Evolutionary conservation across 2,329 filamentous ascomycete genomes (phyloP).

Genomic region (Calonectria fujianensis): DNA sequence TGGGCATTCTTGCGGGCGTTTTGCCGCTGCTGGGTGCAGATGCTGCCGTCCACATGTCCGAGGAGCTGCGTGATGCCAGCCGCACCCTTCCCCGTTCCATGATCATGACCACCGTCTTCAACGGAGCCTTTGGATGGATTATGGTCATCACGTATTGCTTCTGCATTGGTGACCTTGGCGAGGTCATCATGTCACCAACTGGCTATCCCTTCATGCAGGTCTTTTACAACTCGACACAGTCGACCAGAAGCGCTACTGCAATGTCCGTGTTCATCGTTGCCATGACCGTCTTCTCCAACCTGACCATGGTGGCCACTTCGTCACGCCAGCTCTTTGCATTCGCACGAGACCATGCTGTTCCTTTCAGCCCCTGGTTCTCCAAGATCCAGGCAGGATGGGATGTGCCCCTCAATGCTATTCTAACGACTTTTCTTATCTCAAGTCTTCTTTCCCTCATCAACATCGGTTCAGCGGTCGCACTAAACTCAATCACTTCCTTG

Average conservation of each 20-base stretch:
- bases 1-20: slow-evolving; percentile 48
- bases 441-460: slow-evolving; percentile 49
- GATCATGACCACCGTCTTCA: slow-evolving; percentile 49
- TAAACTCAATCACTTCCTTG: slow-evolving; percentile 49
- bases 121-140: slow-evolving; percentile 50
- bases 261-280: slow-evolving; percentile 47
- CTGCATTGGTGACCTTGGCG: slow-evolving; percentile 47
- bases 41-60: slow-evolving; percentile 51
- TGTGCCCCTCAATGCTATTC: slow-evolving; percentile 48
- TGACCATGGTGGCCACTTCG: slow-evolving; percentile 50
- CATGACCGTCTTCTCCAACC: slow-evolving; percentile 50
- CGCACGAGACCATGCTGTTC: slow-evolving; percentile 49
- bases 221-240: slow-evolving; percentile 49
- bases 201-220: slow-evolving; percentile 52
- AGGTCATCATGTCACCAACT: slow-evolving; percentile 46
- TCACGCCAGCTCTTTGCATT: slow-evolving; percentile 51
- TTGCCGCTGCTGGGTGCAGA: slow-evolving; percentile 48
- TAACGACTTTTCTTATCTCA: slow-evolving; percentile 47
- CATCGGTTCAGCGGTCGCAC: slow-evolving; percentile 47
- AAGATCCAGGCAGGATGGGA: slow-evolving; percentile 44
- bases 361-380: slow-evolving; percentile 50
- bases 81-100: slow-evolving; percentile 47
- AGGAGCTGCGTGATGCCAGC: slow-evolving; percentile 48
- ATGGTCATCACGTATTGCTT: slow-evolving; percentile 52
- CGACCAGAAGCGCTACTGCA: slow-evolving; percentile 44